These are phyloP conservation scores for Lactifluus hygrophoroides DNA, from an alignment of 768 basidiomycete species.

Conservation along the genomic window DNA sequence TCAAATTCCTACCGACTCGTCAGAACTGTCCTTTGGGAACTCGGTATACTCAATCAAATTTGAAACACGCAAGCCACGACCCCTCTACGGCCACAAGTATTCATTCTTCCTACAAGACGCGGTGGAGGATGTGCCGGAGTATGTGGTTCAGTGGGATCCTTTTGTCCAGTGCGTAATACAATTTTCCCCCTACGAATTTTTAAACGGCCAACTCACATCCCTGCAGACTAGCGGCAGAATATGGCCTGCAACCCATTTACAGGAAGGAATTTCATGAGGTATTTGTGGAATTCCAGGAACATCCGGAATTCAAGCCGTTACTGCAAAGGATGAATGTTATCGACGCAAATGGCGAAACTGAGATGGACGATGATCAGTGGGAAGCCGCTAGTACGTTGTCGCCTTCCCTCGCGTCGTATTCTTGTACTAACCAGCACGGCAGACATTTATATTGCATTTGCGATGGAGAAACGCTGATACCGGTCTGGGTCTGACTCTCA, in stretches of 20 bases:
- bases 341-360: conserved; percentile 73
- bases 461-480: conserved; percentile 60
- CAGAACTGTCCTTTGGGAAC: conserved; percentile 82
- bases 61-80: conserved; percentile 52
- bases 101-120: conserved; percentile 92
- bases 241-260: conserved; percentile 64
- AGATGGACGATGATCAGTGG: conserved; percentile 95
- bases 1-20: conserved; percentile 51
- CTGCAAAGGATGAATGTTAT: conserved; percentile 90
- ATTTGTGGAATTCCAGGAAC: conserved; percentile 70
- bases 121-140: conserved; percentile 96
- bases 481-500: neutral
- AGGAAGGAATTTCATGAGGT: conserved; percentile 88
- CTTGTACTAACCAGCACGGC: conserved; percentile 12
- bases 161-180: conserved; percentile 80
- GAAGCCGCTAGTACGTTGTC: conserved; percentile 91
- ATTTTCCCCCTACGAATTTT: neutral
- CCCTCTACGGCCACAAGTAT: conserved; percentile 85
- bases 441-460: conserved; percentile 95
- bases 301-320: conserved; percentile 74
- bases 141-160: conserved; percentile 91
- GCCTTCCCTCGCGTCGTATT: neutral
- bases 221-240: conserved; percentile 73
- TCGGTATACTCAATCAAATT: conserved; percentile 85
- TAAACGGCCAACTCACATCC: neutral